Base-by-base conservation (phyloP, 2,329 filamentous ascomycete species). In the Grosmannia serpens region DNA sequence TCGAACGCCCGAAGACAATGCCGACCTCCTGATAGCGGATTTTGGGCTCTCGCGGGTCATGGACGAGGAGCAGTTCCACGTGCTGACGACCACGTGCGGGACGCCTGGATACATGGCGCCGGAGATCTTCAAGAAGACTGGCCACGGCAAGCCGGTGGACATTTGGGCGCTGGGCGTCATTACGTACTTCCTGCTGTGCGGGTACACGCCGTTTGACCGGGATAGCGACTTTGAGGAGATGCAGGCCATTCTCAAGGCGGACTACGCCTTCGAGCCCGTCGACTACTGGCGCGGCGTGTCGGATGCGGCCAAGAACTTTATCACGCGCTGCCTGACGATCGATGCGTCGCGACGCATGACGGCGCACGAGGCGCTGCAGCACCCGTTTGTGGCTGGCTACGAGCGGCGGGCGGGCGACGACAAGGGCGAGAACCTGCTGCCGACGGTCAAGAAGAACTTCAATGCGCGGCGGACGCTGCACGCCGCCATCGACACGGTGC, bases 21-120 rank as follows among this genome's bases (percentile, higher is more conserved):
- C 94, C 53, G 94, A 99, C 73, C 81, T 99, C 33, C 77, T 99
- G 60, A 99, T 99, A 70, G 94, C 94, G 62, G 94, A 99, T 71
- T 99, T 99, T 72, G 94, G 94, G 11, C 78, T 99, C 55, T 94
- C 88, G 29, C 84, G 94, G 60, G 96, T 99, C 74, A 97, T 99
- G 92, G 94, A 99, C 69, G 94, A 97, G 74, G 91, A 96, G 73
- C 89, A 96, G 70, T 97, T 97, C 73, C 94, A 97, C 70, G 92
- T 97, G 33, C 77, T 99, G 62, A 99, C 94, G 13, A 99, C 94
- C 0, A 99, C 94, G 1, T 99, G 94, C 70, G 94, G 94, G 60
- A 99, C 94, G 1, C 94, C 94, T 4, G 94, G 94, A 54, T 99
- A 99, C 74, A 99, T 99, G 94, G 94, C 94, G 2, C 94, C 94